phyloP scores from a whole-genome alignment of 2,329 filamentous ascomycete genomes.

The Didymella pomorum region DNA sequence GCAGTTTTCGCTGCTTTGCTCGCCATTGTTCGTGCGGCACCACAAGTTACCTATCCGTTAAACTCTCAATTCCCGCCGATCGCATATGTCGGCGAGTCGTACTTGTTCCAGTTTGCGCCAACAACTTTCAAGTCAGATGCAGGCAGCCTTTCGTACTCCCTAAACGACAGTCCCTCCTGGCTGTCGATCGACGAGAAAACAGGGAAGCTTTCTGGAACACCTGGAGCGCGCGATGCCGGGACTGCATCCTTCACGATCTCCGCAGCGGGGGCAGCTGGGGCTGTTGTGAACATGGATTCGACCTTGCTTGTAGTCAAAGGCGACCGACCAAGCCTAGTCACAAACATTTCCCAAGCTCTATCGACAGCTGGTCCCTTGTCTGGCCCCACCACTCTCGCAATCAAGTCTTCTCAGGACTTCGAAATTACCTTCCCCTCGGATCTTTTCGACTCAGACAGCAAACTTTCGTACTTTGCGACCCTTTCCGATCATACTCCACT shows the following conservation, averaged over 20 bases:
- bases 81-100: constrained; percentile 71
- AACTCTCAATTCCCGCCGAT: constrained; percentile 86
- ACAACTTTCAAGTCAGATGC: constrained; percentile 74
- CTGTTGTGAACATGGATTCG: constrained; percentile 66
- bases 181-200: constrained; percentile 72
- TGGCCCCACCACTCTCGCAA: constrained; percentile 64
- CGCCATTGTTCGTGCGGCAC: constrained; percentile 35
- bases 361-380: constrained; percentile 65
- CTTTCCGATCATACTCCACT: constrained; percentile 81
- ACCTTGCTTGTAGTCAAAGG: constrained; percentile 74
- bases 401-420: constrained; percentile 49
- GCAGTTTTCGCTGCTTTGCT: constrained; percentile 28
- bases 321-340: constrained; percentile 61
- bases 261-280: constrained; percentile 72
- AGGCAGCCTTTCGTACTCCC: constrained; percentile 68
- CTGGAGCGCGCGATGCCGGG: constrained; percentile 65
- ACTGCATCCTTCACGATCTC: constrained; percentile 70
- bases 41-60: constrained; percentile 70
- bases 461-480: constrained; percentile 77
- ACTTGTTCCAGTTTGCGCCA: constrained; percentile 74
- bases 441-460: constrained; percentile 68
- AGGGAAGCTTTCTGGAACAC: constrained; percentile 75
- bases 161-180: constrained; percentile 74
- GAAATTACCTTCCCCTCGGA: constrained; percentile 54
- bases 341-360: constrained; percentile 67